phyloP scores from a whole-genome alignment of 495 filamentous ascomycete genomes.

The Penicillium bialowiezense region DNA sequence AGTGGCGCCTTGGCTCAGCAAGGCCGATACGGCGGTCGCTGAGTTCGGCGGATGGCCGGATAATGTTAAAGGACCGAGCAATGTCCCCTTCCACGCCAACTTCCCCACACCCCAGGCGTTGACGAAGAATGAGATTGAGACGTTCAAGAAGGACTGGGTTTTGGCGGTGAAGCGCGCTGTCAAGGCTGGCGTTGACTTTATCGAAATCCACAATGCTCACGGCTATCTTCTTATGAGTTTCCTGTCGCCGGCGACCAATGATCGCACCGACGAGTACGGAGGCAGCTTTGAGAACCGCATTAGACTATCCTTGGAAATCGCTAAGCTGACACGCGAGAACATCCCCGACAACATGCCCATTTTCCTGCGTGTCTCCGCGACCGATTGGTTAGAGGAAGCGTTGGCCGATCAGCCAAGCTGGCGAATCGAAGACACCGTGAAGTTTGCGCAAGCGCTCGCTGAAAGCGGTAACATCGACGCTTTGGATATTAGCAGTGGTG shows the following conservation, averaged over 20 bases:
- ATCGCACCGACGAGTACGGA: slow-evolving; percentile 60
- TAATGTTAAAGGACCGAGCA: slow-evolving; percentile 51
- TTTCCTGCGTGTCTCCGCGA: slow-evolving; percentile 58
- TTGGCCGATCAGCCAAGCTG: slow-evolving; percentile 47
- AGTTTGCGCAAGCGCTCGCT: slow-evolving; percentile 50
- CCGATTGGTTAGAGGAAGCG: slow-evolving; percentile 56
- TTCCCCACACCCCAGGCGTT: slow-evolving; percentile 51
- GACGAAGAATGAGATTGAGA: slow-evolving; percentile 53
- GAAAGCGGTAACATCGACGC: slow-evolving; percentile 55
- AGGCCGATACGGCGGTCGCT: slow-evolving; percentile 42
- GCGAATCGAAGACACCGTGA: slow-evolving; percentile 54
- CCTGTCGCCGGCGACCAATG: slow-evolving; percentile 59
- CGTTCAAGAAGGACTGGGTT: slow-evolving; percentile 54
- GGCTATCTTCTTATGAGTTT: slow-evolving; percentile 66
- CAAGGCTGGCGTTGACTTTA: slow-evolving; percentile 54
- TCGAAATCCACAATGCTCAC: slow-evolving; percentile 57
- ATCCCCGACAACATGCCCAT: slow-evolving; percentile 64
- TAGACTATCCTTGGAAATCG: slow-evolving; percentile 56
- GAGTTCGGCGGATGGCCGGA: slow-evolving; percentile 61
- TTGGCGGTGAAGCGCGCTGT: slow-evolving; percentile 54
- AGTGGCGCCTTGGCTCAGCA: slow-evolving; percentile 62
- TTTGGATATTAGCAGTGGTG: slow-evolving; percentile 62
- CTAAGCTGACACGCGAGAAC: slow-evolving; percentile 46
- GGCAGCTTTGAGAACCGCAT: slow-evolving; percentile 61
- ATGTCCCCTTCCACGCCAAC: slow-evolving; percentile 49